Percentiles rank a stretch among this genome's conserved stretches.
Conservation (phyloP, 2,329 filamentous ascomycete species). For the Epichloe uncinata region DNA sequence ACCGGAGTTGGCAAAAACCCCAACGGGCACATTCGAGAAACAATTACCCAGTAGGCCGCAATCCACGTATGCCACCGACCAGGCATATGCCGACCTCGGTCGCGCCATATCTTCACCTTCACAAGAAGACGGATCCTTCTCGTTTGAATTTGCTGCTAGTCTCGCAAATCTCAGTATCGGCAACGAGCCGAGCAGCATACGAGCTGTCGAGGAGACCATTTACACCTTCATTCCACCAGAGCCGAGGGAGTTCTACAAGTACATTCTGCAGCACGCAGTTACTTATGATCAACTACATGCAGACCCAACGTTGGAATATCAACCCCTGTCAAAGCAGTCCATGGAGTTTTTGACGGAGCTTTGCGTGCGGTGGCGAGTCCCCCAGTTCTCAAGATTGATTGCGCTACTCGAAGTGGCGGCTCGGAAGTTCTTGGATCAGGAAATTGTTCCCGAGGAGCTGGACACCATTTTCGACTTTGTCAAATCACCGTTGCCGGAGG, state of each 20-base stretch:
- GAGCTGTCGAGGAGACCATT: conserved; percentile 46
- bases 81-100: conserved; percentile 38
- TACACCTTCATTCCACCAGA: conserved; percentile 88
- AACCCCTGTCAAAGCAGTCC: conserved; percentile 61
- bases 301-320: conserved; percentile 33
- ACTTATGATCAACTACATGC: conserved; percentile 47
- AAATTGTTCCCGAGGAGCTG: conserved; percentile 67
- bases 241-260: conserved; percentile 69
- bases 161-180: conserved; percentile 52
- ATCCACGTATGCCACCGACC: conserved; percentile 34
- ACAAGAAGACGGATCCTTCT: conserved; percentile 27
- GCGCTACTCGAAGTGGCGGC: conserved; percentile 73
- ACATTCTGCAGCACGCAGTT: conserved; percentile 66
- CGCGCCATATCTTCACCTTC: conserved; percentile 36
- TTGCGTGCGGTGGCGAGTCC: conserved; percentile 83
- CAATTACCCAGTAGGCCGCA: conserved; percentile 37
- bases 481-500: conserved; percentile 56
- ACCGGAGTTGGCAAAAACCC: conserved; percentile 70
- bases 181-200: conserved; percentile 36
- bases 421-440: conserved; percentile 73
- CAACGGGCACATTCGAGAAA: conserved; percentile 45
- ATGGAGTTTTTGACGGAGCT: conserved; percentile 76
- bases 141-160: conserved; percentile 54
- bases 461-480: conserved; percentile 72
- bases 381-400: conserved; percentile 66